Percentiles rank a stretch among this genome's conserved stretches.
Conservation (phyloP, 108 stramenopile species). For the Cyclotella atomus region DNA sequence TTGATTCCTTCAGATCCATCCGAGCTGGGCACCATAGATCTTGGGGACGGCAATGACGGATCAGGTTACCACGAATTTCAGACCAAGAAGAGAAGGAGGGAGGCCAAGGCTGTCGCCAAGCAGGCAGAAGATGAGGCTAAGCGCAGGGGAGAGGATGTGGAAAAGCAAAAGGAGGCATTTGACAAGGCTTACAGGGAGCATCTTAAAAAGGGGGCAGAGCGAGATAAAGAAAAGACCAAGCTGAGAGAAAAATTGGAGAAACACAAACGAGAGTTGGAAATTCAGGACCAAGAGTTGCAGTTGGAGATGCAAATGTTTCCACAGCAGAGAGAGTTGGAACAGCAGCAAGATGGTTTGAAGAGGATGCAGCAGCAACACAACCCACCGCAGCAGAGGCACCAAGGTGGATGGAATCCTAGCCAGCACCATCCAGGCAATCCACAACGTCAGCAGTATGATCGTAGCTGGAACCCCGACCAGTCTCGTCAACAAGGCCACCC, state of each 20-base stretch:
- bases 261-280: slow-evolving; percentile 10
- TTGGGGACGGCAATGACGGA: slow-evolving; percentile 50
- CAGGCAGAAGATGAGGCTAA: slow-evolving; percentile 62
- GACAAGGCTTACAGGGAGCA: slow-evolving; percentile 69
- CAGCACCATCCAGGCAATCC: too few relatives aligned
- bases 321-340: background rate
- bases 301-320: slow-evolving; percentile 2
- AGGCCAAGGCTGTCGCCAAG: slow-evolving; percentile 79
- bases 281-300: slow-evolving; percentile 1
- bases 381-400: background rate
- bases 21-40: slow-evolving; percentile 60
- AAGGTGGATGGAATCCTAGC: background rate
- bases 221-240: slow-evolving; percentile 34
- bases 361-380: background rate
- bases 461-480: background rate
- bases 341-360: background rate
- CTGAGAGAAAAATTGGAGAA: slow-evolving; percentile 9
- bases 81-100: slow-evolving; percentile 83
- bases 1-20: slow-evolving; percentile 70
- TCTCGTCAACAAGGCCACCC: background rate
- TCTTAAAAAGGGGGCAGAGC: slow-evolving; percentile 71
- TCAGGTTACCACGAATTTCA: slow-evolving; percentile 87
- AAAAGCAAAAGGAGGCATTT: slow-evolving; percentile 77
- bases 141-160: slow-evolving; percentile 50
- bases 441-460: too few relatives aligned